These are phyloP conservation scores for Echinosophora koreensis DNA, from an alignment of 306 rosid genomes.

Conservation along the genomic window DNA sequence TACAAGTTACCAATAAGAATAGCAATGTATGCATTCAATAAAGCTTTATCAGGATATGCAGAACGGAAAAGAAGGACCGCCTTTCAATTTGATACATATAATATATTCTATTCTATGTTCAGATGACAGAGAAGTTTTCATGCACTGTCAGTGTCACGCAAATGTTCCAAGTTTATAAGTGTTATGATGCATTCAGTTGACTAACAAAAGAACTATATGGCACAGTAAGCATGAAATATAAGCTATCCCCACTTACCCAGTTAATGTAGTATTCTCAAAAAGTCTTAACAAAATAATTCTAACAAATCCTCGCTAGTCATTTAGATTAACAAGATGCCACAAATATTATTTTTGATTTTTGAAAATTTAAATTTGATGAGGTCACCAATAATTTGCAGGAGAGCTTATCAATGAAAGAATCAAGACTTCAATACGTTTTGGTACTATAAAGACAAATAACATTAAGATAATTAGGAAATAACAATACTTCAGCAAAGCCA, in stretches of 20 bases:
- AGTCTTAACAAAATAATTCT: not conserved
- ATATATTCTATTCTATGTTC: not conserved
- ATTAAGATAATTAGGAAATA: not conserved
- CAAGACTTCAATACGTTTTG: not conserved
- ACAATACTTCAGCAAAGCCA: constrained; percentile 14
- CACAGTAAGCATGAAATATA: not conserved
- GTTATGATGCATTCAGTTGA: not conserved
- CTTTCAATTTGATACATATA: constrained; percentile 11
- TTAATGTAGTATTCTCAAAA: not conserved
- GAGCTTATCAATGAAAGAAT: constrained; percentile 22
- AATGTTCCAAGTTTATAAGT: constrained; percentile 8
- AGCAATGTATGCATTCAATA: not conserved
- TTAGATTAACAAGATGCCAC: not conserved
- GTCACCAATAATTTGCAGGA: constrained; percentile 10
- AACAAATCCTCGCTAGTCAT: not conserved
- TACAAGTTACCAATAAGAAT: constrained; percentile 26
- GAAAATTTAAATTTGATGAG: not conserved
- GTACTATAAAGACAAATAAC: constrained; percentile 7
- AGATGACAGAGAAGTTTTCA: constrained; percentile 5
- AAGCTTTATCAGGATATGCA: constrained; percentile 11
- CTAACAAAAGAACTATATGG: constrained; percentile 20
- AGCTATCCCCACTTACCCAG: not conserved
- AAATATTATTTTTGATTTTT: not conserved
- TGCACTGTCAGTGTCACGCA: not conserved
- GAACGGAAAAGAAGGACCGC: not conserved